Conservation (phyloP, 208 protist species). For the Acanthamoeba lenticulata region DNA sequence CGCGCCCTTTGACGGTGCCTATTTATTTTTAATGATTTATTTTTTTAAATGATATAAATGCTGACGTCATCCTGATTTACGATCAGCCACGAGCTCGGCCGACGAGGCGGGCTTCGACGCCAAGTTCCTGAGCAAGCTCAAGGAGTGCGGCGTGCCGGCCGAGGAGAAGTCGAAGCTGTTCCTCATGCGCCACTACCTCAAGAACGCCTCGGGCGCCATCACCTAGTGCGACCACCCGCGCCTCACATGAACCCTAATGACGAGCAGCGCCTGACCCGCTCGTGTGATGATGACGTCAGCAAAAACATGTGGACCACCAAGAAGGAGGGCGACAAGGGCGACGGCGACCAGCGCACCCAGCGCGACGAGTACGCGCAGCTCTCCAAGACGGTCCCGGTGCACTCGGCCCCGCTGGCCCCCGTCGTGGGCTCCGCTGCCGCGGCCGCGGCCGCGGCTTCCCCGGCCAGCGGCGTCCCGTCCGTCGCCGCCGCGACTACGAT, state of each 20-base stretch:
- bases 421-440: background rate
- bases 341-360: background rate
- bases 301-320: conserved; percentile 7
- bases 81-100: too few species aligned
- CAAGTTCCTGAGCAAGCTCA: conserved; percentile 28
- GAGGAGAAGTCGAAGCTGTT: conserved; percentile 41
- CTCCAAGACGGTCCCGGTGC: background rate
- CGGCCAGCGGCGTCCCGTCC: background rate
- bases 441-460: background rate
- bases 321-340: background rate
- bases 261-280: too few species aligned
- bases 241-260: background rate
- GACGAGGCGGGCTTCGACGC: background rate
- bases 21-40: too few species aligned
- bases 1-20: too few species aligned
- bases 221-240: background rate
- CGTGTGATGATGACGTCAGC: background rate
- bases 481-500: too few species aligned
- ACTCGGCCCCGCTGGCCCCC: background rate
- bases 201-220: background rate
- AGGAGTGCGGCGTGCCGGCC: background rate
- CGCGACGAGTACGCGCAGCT: conserved; percentile 20
- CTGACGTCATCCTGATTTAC: too few species aligned
- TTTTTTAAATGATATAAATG: too few species aligned
- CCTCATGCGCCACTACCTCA: conserved; percentile 4